A percentile compares a stretch with the other conserved stretches of the same genome.
Evolutionary conservation across 129 eudicot genomes (phyloP).

Genomic region (Lonicera japonica): DNA sequence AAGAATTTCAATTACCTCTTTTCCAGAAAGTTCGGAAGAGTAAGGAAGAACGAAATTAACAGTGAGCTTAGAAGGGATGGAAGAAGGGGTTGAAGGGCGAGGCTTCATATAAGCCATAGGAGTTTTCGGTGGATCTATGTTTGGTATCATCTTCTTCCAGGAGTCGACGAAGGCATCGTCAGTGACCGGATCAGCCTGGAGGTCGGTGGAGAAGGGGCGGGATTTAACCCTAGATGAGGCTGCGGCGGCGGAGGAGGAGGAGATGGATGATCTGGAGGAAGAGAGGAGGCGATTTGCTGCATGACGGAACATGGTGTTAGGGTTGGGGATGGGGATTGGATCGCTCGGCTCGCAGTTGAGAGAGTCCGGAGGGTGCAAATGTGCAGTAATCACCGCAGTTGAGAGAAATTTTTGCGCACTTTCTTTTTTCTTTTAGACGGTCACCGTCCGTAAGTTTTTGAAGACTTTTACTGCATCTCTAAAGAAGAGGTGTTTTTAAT

Average conservation of each 20-base stretch:
- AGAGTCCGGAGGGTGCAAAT: too few species aligned
- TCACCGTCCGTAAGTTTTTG: too few species aligned
- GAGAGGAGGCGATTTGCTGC: constrained; percentile 40
- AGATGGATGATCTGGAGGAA: too few species aligned
- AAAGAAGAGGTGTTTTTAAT: too few species aligned
- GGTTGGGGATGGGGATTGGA: constrained; percentile 11
- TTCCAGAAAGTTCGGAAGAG: constrained; percentile 44
- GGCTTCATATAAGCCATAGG: constrained; percentile 56
- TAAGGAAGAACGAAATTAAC: constrained; percentile 72
- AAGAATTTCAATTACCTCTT: constrained; percentile 28
- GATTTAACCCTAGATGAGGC: not conserved
- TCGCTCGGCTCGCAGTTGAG: constrained; percentile 33
- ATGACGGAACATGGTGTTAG: constrained; percentile 63
- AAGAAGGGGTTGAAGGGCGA: constrained; percentile 58
- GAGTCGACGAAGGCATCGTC: constrained; percentile 44
- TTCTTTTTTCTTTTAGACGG: too few species aligned
- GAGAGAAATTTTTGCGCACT: too few species aligned
- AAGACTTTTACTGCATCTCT: too few species aligned
- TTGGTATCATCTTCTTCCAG: constrained; percentile 67
- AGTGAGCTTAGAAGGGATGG: constrained; percentile 68
- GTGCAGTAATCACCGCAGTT: too few species aligned
- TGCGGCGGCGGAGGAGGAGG: constrained; percentile 35
- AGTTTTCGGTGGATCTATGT: constrained; percentile 71
- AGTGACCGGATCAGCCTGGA: constrained; percentile 27
- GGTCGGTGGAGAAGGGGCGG: constrained; percentile 50